Evolutionary conservation across 306 rosid species (phyloP), one percentile per base, ranked within the genome.

Genomic region (Dicorynia guianensis): DNA sequence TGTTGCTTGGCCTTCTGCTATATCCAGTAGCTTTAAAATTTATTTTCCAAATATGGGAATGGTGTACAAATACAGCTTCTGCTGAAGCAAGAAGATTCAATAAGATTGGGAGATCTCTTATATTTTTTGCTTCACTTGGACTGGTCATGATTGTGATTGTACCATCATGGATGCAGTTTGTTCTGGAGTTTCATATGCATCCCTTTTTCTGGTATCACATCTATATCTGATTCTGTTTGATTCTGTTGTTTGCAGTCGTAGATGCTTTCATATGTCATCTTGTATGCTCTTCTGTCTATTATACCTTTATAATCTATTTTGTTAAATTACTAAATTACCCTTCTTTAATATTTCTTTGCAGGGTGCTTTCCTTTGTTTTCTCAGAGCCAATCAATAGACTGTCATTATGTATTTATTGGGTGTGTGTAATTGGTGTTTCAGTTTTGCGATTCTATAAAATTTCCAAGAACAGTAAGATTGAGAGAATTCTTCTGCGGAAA

Each of bases 401-500:
- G 54, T 87, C 97, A 4, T 72, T 89, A 56, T 92, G 99, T 64
- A 76, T 87, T 66, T 92, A 92, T 62, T 95, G 97, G 99, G 80
- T 85, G 58, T 74, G 70, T 65, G 85, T 92, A 77, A 89, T 90
- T 60, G 84, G 63, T 83, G 79, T 81, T 63, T 95, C 97, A 49
- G 88, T 95, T 77, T 64, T 90, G 79, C 82, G 91, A 71, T 87
- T 95, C 88, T 95, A 95, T 76, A 87, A 86, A 64, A 95, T 92
- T 75, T 95, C 97, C 64, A 95, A 89, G 86, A 90, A 82, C 84
- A 92, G 97, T 82, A 95, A 81, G 92, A 84, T 89, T 34, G 98
- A 95, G 92, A 92, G 97, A 59, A 95, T 95, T 89, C 96, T 95
- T 81, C 85, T 95, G 76, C 90, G 97, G 49, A 95, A 92, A 66